Evolutionary conservation across 2,329 filamentous ascomycete genomes (phyloP).

Genomic region (Fragosphaeria purpurea): DNA sequence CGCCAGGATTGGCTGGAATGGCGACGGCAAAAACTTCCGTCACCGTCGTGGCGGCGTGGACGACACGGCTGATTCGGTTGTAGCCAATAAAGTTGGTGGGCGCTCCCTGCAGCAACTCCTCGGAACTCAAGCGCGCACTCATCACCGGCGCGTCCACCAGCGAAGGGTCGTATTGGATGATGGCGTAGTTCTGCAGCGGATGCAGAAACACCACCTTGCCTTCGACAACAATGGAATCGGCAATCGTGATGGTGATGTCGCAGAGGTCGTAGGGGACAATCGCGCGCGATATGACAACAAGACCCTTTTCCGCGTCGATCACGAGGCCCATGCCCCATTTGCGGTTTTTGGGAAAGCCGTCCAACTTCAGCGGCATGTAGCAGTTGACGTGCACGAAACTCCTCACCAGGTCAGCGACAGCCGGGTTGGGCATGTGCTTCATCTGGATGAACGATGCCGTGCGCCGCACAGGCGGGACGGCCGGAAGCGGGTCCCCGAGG

Average conservation of each 20-base stretch:
- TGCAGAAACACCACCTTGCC: slow-evolving; percentile 94
- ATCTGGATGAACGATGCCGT: slow-evolving; percentile 89
- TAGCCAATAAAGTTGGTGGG: slow-evolving; percentile 97
- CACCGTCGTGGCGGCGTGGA: slow-evolving; percentile 86
- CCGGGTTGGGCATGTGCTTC: slow-evolving; percentile 76
- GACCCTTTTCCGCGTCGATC: slow-evolving; percentile 91
- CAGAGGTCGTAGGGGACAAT: slow-evolving; percentile 95
- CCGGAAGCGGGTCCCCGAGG: slow-evolving; percentile 69
- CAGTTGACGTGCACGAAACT: slow-evolving; percentile 93
- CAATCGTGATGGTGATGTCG: slow-evolving; percentile 92
- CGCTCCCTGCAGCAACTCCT: slow-evolving; percentile 82
- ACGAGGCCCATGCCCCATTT: slow-evolving; percentile 95
- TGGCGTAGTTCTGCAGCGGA: slow-evolving; percentile 90
- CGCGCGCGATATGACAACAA: slow-evolving; percentile 88
- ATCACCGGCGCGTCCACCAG: slow-evolving; percentile 91
- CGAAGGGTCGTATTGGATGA: slow-evolving; percentile 87
- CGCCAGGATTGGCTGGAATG: slow-evolving; percentile 85
- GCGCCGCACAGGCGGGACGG: slow-evolving; percentile 58
- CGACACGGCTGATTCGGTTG: slow-evolving; percentile 88
- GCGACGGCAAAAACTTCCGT: slow-evolving; percentile 96
- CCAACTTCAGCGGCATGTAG: slow-evolving; percentile 88
- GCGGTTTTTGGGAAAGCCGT: slow-evolving; percentile 91
- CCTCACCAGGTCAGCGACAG: slow-evolving; percentile 84
- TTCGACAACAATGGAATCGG: slow-evolving; percentile 89
- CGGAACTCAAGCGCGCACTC: slow-evolving; percentile 71